phyloP scores from a whole-genome alignment of 306 rosid species.

The Mimosa bimucronata region DNA sequence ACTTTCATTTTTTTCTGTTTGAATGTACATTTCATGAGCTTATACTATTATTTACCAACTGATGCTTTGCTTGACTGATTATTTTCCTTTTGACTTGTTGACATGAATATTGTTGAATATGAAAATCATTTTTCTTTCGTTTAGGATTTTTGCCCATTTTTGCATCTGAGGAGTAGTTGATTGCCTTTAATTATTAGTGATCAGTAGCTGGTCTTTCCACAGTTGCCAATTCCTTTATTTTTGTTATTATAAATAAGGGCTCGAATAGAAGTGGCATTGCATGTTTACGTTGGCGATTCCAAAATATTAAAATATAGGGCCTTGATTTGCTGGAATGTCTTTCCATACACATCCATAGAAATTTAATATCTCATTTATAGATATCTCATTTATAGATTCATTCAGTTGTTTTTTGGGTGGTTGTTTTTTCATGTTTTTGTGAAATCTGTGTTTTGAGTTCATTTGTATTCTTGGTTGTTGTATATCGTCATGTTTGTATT shows the following conservation, averaged over 20 bases:
- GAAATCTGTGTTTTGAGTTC: background rate
- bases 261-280: too few relatives aligned
- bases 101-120: too few relatives aligned
- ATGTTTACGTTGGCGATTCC: too few relatives aligned
- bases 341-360: background rate
- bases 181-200: too few relatives aligned
- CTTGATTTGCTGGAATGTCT: background rate
- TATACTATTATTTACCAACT: conserved; percentile 9
- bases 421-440: background rate
- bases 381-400: background rate
- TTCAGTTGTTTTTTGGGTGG: background rate
- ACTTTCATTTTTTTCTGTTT: conserved; percentile 35
- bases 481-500: background rate
- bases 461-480: background rate
- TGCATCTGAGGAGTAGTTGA: too few relatives aligned
- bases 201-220: too few relatives aligned
- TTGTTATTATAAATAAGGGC: too few relatives aligned
- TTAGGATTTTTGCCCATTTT: too few relatives aligned
- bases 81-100: background rate
- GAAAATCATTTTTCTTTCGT: too few relatives aligned
- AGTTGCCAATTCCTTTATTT: too few relatives aligned
- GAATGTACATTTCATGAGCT: conserved; percentile 13
- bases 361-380: too few relatives aligned
- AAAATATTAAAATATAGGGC: background rate
- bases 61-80: background rate